Evolutionary conservation across 208 protist species (phyloP).

Genomic region (Porcisia hertigi): DNA sequence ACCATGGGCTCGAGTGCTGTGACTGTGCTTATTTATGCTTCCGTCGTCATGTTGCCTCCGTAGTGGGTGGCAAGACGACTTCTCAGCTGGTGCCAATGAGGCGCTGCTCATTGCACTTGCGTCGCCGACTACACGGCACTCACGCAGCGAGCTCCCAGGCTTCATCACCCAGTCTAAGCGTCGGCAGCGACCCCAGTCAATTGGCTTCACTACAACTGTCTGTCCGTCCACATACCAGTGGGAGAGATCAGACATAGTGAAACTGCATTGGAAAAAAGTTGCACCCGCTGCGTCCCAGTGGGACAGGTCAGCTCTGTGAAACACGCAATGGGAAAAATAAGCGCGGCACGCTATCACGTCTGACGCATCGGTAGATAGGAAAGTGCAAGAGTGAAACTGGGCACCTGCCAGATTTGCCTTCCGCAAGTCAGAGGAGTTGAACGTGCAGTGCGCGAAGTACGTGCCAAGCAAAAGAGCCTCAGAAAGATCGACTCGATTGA

Average conservation of each 20-base stretch:
- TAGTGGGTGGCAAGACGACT: constrained; percentile 17
- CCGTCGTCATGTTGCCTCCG: neutral
- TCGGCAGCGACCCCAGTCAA: constrained; percentile 62
- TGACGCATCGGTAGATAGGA: constrained; percentile 49
- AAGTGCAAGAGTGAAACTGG: constrained; percentile 81
- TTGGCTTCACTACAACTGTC: constrained; percentile 64
- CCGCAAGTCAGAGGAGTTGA: constrained; percentile 59
- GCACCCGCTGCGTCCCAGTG: constrained; percentile 71
- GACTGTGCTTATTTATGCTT: neutral
- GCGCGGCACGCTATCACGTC: constrained; percentile 36
- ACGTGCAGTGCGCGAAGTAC: constrained; percentile 57
- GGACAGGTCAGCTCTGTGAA: constrained; percentile 55
- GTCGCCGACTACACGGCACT: constrained; percentile 45
- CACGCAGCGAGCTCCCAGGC: constrained; percentile 20
- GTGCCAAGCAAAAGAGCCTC: constrained; percentile 30
- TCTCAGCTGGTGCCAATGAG: constrained; percentile 19
- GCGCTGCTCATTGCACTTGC: constrained; percentile 1
- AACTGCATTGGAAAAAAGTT: constrained; percentile 78
- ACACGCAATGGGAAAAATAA: constrained; percentile 79
- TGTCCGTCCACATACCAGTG: constrained; percentile 74
- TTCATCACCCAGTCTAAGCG: constrained; percentile 54
- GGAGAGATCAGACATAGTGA: constrained; percentile 67
- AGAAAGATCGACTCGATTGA: constrained; percentile 73
- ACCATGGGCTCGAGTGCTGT: neutral
- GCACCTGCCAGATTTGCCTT: constrained; percentile 39